A percentile compares a stretch with the other conserved stretches of the same genome.
Conservation (phyloP, 768 basidiomycete species). For the Boletus eberwhitei region DNA sequence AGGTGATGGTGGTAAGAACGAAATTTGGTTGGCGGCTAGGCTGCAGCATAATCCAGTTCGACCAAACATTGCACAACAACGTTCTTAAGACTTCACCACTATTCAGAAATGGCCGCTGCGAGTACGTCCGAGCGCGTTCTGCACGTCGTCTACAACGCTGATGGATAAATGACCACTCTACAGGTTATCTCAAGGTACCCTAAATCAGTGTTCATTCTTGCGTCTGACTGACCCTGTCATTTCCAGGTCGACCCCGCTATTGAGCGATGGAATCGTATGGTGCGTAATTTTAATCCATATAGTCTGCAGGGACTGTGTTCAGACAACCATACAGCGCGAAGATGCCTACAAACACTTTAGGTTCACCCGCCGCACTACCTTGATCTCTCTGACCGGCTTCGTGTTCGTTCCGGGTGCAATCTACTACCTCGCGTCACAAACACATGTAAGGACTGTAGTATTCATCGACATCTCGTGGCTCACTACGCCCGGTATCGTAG, state of each 20-base stretch:
- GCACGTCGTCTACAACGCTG: constrained; percentile 4
- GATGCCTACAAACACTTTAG: constrained; percentile 79
- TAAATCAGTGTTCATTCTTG: not conserved
- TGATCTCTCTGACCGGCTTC: constrained; percentile 59
- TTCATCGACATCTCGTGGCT: constrained; percentile 3
- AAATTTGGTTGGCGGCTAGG: constrained; percentile 10
- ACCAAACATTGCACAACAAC: constrained; percentile 34
- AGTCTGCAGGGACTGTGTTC: not conserved
- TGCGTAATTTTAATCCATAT: constrained; percentile 26
- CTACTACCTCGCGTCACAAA: constrained; percentile 40
- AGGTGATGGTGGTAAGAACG: constrained; percentile 23
- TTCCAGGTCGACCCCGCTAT: constrained; percentile 51
- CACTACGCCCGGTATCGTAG: constrained; percentile 29
- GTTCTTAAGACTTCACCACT: constrained; percentile 22
- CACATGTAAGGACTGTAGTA: constrained; percentile 37
- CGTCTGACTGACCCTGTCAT: constrained; percentile 2
- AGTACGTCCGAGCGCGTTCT: constrained; percentile 36
- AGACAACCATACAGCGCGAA: constrained; percentile 56
- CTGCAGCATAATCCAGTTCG: constrained; percentile 1
- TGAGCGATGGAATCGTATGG: constrained; percentile 63
- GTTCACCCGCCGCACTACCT: constrained; percentile 68
- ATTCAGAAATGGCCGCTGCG: constrained; percentile 61
- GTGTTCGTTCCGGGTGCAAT: constrained; percentile 61
- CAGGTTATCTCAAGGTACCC: constrained; percentile 59
- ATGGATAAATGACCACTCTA: constrained; percentile 14